These are phyloP conservation scores for Astrocystis sublimbata DNA, from an alignment of 495 filamentous ascomycete genomes.

Conservation along the genomic window DNA sequence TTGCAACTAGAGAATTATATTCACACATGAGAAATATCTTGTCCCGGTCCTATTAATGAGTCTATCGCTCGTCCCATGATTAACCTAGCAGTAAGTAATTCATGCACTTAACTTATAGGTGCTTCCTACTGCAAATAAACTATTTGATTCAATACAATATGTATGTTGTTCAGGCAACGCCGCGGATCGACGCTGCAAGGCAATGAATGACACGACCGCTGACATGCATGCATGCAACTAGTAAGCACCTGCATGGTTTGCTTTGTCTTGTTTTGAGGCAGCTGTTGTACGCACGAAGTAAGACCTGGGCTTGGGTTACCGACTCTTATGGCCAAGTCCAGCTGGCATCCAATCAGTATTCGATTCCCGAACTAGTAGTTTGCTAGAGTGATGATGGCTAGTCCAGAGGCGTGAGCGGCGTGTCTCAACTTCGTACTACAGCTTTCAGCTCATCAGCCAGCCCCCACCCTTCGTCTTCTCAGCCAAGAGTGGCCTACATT, in stretches of 20 bases:
- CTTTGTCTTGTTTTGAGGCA: neutral
- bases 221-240: neutral
- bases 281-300: neutral
- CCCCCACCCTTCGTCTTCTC: neutral
- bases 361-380: neutral
- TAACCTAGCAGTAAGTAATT: neutral
- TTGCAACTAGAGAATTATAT: conserved; percentile 15
- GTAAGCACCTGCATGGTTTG: neutral
- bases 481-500: neutral
- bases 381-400: neutral
- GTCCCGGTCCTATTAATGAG: too few species aligned
- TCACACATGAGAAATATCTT: conserved; percentile 9
- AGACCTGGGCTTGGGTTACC: neutral
- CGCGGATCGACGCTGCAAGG: too few species aligned
- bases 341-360: neutral
- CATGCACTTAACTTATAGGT: neutral
- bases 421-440: neutral
- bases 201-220: too few species aligned
- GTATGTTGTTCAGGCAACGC: neutral
- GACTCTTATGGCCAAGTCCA: neutral
- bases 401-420: neutral
- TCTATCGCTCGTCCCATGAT: neutral
- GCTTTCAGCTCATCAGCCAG: conserved; percentile 1
- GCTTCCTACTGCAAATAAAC: too few species aligned
- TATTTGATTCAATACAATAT: neutral